Percentiles rank a stretch among this genome's conserved stretches.
phyloP scores from a whole-genome alignment of 352 stramenopile species.

The Phytopythium litorale region DNA sequence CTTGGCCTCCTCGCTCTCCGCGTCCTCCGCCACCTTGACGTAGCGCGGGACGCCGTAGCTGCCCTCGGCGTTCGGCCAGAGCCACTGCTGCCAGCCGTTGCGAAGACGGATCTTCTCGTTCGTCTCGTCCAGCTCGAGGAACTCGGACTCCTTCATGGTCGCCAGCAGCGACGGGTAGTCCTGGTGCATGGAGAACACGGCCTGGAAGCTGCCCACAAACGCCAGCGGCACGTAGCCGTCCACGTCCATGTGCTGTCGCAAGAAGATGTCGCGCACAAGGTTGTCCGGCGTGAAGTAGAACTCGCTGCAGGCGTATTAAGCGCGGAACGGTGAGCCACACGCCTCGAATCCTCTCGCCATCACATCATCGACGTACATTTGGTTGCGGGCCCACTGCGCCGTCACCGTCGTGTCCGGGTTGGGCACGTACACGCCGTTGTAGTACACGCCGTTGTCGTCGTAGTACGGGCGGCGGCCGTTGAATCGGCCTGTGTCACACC shows the following conservation, averaged over 20 bases:
- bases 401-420: constrained; percentile 66
- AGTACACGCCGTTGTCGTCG: constrained; percentile 60
- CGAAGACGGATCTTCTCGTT: constrained; percentile 90
- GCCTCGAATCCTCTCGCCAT: not conserved
- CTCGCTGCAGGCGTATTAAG: constrained; percentile 36
- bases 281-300: constrained; percentile 87
- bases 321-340: not conserved
- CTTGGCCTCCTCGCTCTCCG: constrained; percentile 17
- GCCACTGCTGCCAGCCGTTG: constrained; percentile 84
- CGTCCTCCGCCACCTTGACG: constrained; percentile 67
- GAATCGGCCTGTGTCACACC: constrained; percentile 23
- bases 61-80: constrained; percentile 87
- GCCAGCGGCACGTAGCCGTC: constrained; percentile 87
- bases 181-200: constrained; percentile 81
- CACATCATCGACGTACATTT: constrained; percentile 53
- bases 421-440: constrained; percentile 79
- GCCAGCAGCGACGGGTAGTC: constrained; percentile 80
- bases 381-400: constrained; percentile 74
- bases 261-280: constrained; percentile 80
- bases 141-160: constrained; percentile 58
- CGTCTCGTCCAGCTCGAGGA: constrained; percentile 75
- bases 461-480: constrained; percentile 34
- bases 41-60: constrained; percentile 84
- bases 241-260: constrained; percentile 85
- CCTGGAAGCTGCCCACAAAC: constrained; percentile 89